Base-by-base conservation (phyloP, 345 rosid species). In the Citrus unshiu region DNA sequence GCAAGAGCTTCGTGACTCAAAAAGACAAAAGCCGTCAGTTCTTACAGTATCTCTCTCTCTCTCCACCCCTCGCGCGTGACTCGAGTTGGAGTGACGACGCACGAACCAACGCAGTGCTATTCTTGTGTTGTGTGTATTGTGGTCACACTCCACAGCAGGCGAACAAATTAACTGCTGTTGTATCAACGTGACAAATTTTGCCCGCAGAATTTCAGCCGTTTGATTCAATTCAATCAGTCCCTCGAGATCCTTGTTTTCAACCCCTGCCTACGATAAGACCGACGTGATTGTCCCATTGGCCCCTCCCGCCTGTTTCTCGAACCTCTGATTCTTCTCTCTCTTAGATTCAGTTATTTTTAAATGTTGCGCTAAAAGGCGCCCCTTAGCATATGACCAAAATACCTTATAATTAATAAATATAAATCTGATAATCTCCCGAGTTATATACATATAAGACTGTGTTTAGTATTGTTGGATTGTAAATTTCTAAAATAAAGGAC, bases 161-260 rank as follows among this genome's bases (percentile, higher is more conserved):
- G 63, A 68, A 74, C 60, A 9, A 74, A 18, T 27, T 49, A 9
- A 30, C 43, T 63, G 70, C 60, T 75, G 78, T 75, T 58, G 46
- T 21, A 19, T 46, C 51, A 46, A 19, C 25, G 8, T 22, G 13
- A 64, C 32, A 1, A 29, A 46, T 30, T 49, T 30, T 34, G n/a
- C 30, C 8, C n/a, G 19, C 14, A 4, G n/a, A 32, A 49, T 34
- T 30, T 54, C 34, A 14, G 27, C 71, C 78, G 70, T 76, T 9
- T 0, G 51, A 49, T 65, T 22, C 2, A 5, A 49, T 51, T 22
- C 3, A 18, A 21, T 65, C 2, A 13, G 1, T 13, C 12, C 64
- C 54, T 75, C 46, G 61, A 10, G 78, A 75, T 75, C 70, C 40
- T 13, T 21, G 70, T 63, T 56, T 21, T 39, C 40, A 62, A 62